Evolutionary conservation across 148 eudicot species (phyloP).

Genomic region (Camellia sinensis): DNA sequence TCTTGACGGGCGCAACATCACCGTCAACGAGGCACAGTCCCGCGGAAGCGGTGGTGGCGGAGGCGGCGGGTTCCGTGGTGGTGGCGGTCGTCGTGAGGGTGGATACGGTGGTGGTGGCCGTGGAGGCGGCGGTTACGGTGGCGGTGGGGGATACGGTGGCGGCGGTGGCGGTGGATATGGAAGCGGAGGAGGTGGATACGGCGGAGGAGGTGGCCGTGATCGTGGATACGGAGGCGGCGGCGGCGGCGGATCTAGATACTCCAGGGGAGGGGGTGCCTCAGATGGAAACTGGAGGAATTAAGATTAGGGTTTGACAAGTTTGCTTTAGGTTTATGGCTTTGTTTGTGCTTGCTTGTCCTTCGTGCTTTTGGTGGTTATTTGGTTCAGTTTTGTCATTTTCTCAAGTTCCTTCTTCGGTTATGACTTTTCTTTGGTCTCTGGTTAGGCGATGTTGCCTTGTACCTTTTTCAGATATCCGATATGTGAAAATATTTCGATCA

Average conservation of each 20-base stretch:
- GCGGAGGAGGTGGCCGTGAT: conserved; percentile 20
- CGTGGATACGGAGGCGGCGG: conserved; percentile 22
- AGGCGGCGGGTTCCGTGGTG: conserved; percentile 12
- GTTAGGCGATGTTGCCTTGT: too few relatives aligned
- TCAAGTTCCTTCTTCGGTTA: too few relatives aligned
- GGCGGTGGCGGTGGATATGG: conserved; percentile 35
- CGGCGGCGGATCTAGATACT: conserved; percentile 10
- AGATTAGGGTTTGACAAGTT: background rate
- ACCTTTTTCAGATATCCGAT: background rate
- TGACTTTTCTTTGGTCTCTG: too few relatives aligned
- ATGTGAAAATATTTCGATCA: background rate
- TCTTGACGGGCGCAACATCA: conserved; percentile 40
- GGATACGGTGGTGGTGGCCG: conserved; percentile 27
- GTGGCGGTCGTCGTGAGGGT: conserved; percentile 21
- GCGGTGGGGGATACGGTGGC: conserved; percentile 26
- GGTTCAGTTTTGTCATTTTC: background rate
- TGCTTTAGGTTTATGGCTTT: background rate
- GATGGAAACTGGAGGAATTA: conserved; percentile 61
- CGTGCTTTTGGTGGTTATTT: background rate
- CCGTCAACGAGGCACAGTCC: conserved; percentile 42
- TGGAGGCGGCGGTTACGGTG: conserved; percentile 21
- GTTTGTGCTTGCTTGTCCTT: background rate
- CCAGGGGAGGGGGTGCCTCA: conserved; percentile 27
- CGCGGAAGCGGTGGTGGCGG: conserved; percentile 38
- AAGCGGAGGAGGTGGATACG: conserved; percentile 24